Conservation (phyloP, 352 stramenopile species). For the Pseudoperonospora humuli region DNA sequence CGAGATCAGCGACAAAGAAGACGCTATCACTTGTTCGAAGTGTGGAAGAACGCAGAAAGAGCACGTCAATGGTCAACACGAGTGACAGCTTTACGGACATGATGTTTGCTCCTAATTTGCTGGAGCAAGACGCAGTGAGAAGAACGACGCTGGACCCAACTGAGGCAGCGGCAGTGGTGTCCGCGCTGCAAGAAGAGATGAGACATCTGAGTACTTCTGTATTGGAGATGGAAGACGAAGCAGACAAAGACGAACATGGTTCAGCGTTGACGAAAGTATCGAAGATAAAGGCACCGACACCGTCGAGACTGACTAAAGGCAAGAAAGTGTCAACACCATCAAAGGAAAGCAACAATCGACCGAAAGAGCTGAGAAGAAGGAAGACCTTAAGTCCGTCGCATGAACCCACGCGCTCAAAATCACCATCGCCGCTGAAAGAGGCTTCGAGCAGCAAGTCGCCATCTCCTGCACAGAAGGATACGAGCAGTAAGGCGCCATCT, state of each 20-base stretch:
- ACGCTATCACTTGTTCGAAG: background rate
- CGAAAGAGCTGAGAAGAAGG: background rate
- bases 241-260: background rate
- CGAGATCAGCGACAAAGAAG: conserved; percentile 12
- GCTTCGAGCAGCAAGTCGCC: conserved; percentile 1
- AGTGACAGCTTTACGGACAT: conserved; percentile 48
- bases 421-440: conserved; percentile 2
- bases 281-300: background rate
- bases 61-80: conserved; percentile 5
- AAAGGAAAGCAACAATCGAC: conserved; percentile 5
- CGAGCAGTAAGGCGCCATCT: conserved; percentile 1
- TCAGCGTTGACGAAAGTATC: background rate
- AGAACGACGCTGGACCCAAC: conserved; percentile 48
- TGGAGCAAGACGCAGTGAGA: conserved; percentile 20
- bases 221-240: conserved; percentile 8
- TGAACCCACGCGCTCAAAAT: background rate
- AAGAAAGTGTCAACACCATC: conserved; percentile 3
- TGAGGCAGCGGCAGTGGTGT: conserved; percentile 37
- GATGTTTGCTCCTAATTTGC: conserved; percentile 42
- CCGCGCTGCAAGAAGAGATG: conserved; percentile 26
- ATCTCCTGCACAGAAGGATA: conserved; percentile 4
- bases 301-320: conserved; percentile 1
- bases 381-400: background rate
- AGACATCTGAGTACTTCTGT: conserved; percentile 5
- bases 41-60: conserved; percentile 2